A percentile compares a stretch with the other conserved stretches of the same genome.
These are phyloP conservation scores for Phytophthora pseudosyringae DNA, from an alignment of 352 stramenopile genomes.

Conservation along the genomic window DNA sequence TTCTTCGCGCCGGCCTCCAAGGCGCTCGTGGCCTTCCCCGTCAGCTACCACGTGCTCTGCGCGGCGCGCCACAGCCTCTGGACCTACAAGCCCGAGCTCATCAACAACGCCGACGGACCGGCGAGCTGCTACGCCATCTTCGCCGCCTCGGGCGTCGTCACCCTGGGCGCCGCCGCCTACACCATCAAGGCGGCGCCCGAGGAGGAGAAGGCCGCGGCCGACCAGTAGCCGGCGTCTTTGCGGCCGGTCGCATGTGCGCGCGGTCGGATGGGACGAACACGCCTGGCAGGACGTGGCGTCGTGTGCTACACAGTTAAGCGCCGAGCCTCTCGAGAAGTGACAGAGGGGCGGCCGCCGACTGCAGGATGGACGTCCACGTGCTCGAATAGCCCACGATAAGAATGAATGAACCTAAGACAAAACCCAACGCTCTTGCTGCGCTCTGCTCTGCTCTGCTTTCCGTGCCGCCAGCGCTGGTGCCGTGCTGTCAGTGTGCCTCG, in stretches of 20 bases:
- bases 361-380: constrained; percentile 3
- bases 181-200: constrained; percentile 54
- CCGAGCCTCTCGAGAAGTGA: constrained; percentile 11
- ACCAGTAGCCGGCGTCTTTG: constrained; percentile 23
- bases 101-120: constrained; percentile 71
- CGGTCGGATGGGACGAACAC: constrained; percentile 10
- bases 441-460: not conserved
- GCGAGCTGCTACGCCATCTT: constrained; percentile 62
- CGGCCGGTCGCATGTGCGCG: constrained; percentile 3
- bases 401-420: constrained; percentile 29
- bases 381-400: constrained; percentile 18
- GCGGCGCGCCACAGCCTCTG: constrained; percentile 92
- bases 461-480: not conserved
- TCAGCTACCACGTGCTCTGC: constrained; percentile 94
- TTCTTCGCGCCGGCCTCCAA: constrained; percentile 89
- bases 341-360: not conserved
- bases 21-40: constrained; percentile 93
- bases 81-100: constrained; percentile 90
- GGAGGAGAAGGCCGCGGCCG: constrained; percentile 15
- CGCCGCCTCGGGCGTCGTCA: constrained; percentile 51
- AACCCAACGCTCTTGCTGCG: not conserved
- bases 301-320: not conserved
- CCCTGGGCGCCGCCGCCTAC: constrained; percentile 48
- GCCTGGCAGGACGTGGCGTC: not conserved
- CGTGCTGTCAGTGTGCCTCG: not conserved